A percentile compares a stretch with the other conserved stretches of the same genome.
phyloP scores from a whole-genome alignment of 2,329 filamentous ascomycete genomes.

The Aspergillus glaucus region DNA sequence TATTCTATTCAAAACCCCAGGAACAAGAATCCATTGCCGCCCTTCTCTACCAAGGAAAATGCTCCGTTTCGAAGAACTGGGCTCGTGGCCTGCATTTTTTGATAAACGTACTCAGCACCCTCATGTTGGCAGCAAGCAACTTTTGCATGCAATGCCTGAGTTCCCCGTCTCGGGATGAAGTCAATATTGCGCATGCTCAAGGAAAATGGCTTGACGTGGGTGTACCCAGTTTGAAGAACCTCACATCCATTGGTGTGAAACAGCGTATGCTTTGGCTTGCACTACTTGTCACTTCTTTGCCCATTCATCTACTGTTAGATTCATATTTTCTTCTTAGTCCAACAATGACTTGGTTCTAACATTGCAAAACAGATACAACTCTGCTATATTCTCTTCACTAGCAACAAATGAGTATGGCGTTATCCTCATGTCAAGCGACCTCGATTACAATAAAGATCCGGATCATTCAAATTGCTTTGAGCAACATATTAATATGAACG shows the following conservation, averaged over 20 bases:
- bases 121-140: slow-evolving; percentile 44
- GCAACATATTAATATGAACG: not conserved
- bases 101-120: slow-evolving; percentile 45
- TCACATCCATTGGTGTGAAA: slow-evolving; percentile 24
- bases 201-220: slow-evolving; percentile 43
- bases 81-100: slow-evolving; percentile 36
- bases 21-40: not conserved
- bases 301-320: slow-evolving; percentile 13
- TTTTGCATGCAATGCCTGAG: slow-evolving; percentile 50
- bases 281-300: slow-evolving; percentile 8
- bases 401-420: slow-evolving; percentile 1
- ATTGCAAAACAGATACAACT: slow-evolving; percentile 1
- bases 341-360: not conserved
- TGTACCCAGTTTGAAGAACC: slow-evolving; percentile 25
- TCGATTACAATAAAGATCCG: not conserved
- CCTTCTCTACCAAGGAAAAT: not conserved
- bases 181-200: slow-evolving; percentile 42
- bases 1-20: slow-evolving; percentile 2
- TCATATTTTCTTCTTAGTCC: not conserved
- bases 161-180: slow-evolving; percentile 45
- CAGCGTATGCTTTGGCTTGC: slow-evolving; percentile 10
- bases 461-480: not conserved
- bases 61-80: slow-evolving; percentile 6
- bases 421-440: not conserved
- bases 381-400: slow-evolving; percentile 1